These are phyloP conservation scores for Aethionema arabicum DNA, from an alignment of 345 rosid genomes.

Conservation along the genomic window DNA sequence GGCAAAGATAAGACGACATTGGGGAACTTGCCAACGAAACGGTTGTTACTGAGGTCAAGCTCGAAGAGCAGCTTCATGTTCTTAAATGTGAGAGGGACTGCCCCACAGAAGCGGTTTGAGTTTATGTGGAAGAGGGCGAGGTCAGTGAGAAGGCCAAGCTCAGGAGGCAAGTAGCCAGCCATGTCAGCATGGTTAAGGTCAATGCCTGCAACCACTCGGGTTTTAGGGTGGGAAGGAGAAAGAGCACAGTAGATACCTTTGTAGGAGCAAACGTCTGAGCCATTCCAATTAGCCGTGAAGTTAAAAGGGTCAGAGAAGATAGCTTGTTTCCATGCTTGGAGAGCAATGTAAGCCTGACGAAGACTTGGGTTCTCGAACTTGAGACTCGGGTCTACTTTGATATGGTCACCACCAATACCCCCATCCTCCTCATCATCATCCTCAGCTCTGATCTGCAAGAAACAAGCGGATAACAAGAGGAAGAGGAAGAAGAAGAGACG, in stretches of 20 bases:
- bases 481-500: conserved; percentile 26
- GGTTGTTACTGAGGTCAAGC: conserved; percentile 74
- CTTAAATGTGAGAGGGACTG: conserved; percentile 50
- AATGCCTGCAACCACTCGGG: conserved; percentile 61
- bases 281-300: conserved; percentile 66
- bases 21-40: conserved; percentile 69
- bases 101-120: conserved; percentile 71
- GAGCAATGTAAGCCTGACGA: conserved; percentile 64
- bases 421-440: conserved; percentile 1
- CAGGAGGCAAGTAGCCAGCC: conserved; percentile 63
- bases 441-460: conserved; percentile 23
- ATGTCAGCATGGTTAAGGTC: conserved; percentile 74
- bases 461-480: conserved; percentile 27
- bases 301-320: conserved; percentile 68
- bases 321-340: conserved; percentile 69
- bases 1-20: conserved; percentile 51
- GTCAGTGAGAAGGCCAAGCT: conserved; percentile 64
- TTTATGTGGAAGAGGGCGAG: conserved; percentile 71
- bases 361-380: conserved; percentile 57
- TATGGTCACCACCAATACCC: not conserved
- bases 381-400: conserved; percentile 44
- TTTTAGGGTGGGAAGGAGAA: conserved; percentile 36
- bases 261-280: conserved; percentile 62
- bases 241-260: conserved; percentile 58
- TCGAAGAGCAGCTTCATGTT: conserved; percentile 56